Percentiles rank a stretch among this genome's conserved stretches.
Conservation (phyloP, 2,329 filamentous ascomycete genomes). For the Daldinia sp. region DNA sequence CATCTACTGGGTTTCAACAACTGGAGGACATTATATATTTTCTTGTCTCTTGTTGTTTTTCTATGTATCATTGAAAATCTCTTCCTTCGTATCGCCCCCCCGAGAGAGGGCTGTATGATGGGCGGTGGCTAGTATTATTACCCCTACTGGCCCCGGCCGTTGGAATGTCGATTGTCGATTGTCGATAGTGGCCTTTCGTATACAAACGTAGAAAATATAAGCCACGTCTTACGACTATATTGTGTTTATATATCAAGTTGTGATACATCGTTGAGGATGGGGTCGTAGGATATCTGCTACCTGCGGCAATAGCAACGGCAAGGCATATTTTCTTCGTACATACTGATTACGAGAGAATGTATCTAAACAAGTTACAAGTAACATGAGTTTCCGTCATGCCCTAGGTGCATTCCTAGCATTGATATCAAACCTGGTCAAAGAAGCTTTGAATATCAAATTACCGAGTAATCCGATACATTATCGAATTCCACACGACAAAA, state of each 20-base stretch:
- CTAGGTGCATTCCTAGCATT: no score
- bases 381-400: no score
- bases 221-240: background rate
- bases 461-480: background rate
- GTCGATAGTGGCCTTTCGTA: background rate
- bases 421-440: no score
- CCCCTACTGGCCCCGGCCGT: background rate
- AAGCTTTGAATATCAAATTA: background rate
- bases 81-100: background rate
- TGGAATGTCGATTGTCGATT: background rate
- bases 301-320: background rate
- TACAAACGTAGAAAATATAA: background rate
- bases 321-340: no score
- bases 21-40: conserved; percentile 16
- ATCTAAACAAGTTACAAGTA: background rate
- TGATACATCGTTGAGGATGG: background rate
- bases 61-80: background rate
- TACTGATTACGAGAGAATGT: background rate
- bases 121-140: background rate
- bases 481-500: background rate
- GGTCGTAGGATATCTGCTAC: background rate
- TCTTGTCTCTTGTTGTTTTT: conserved; percentile 2
- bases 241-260: background rate
- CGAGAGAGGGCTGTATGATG: background rate
- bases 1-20: conserved; percentile 33